Evolutionary conservation across 176 grass and related monocot species (phyloP).

Genomic region (Melocanna baccifera): DNA sequence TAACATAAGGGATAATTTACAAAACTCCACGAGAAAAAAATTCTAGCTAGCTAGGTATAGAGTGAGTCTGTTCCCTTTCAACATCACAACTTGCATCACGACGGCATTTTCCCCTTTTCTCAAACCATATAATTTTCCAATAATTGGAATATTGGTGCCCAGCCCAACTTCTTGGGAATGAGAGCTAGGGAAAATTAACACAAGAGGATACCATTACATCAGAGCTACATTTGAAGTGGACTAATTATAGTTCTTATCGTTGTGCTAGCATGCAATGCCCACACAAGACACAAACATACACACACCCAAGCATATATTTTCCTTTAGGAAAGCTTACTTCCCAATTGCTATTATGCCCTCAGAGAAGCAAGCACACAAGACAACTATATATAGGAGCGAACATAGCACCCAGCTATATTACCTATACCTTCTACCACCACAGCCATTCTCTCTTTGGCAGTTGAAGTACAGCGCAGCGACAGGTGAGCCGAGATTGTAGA

Average conservation of each 20-base stretch:
- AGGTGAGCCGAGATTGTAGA: conserved; percentile 64
- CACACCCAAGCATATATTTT: neutral
- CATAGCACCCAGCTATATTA: conserved; percentile 24
- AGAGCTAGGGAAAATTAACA: conserved; percentile 9
- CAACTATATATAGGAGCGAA: neutral
- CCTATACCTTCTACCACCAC: conserved; percentile 81
- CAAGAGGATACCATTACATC: conserved; percentile 2
- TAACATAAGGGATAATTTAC: neutral
- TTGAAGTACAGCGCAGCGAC: conserved; percentile 84
- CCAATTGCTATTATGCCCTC: conserved; percentile 5
- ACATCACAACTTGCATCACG: neutral
- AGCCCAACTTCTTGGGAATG: neutral
- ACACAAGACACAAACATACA: neutral
- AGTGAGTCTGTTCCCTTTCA: neutral
- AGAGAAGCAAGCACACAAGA: conserved; percentile 8
- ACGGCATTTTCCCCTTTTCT: neutral
- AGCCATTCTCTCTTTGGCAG: conserved; percentile 87
- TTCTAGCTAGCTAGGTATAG: neutral
- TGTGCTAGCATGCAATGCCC: neutral
- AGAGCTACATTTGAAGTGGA: conserved; percentile 6
- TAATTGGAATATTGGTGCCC: neutral
- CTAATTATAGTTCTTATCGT: conserved; percentile 13
- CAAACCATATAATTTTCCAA: conserved; percentile 1
- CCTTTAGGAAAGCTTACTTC: neutral
- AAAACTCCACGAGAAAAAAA: neutral